These are phyloP conservation scores for Oryza coarctata DNA, from an alignment of 176 grass and related monocot species.

Conservation along the genomic window DNA sequence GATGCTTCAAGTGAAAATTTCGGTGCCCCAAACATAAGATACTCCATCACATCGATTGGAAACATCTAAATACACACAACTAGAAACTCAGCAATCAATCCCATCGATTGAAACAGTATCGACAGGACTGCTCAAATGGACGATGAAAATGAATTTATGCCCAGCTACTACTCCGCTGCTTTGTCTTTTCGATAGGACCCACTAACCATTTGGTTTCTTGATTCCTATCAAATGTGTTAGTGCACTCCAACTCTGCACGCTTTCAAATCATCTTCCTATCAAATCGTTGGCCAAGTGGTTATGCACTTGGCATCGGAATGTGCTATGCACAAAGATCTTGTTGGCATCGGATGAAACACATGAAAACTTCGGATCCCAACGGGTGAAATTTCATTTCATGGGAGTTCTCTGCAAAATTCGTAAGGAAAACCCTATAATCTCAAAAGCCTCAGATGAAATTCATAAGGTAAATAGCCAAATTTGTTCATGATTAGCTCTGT, in stretches of 20 bases:
- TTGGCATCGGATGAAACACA: background rate
- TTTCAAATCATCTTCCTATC: background rate
- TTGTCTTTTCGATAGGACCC: constrained; percentile 22
- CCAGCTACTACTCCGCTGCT: background rate
- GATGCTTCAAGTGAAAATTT: background rate
- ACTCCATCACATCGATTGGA: constrained; percentile 12
- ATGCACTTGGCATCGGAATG: too few species aligned
- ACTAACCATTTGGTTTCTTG: background rate
- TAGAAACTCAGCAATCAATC: constrained; percentile 14
- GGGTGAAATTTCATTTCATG: too few species aligned
- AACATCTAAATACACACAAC: background rate
- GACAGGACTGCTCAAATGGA: background rate
- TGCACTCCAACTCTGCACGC: constrained; percentile 20
- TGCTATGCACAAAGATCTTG: background rate
- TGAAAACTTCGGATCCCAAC: background rate
- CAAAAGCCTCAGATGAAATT: background rate
- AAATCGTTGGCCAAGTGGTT: background rate
- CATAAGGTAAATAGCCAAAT: background rate
- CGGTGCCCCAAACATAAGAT: constrained; percentile 1
- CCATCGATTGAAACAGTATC: constrained; percentile 1
- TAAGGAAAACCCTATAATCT: too few species aligned
- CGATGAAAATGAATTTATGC: background rate
- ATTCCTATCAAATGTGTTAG: background rate
- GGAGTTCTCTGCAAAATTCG: too few species aligned
- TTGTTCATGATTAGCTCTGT: background rate